Base-by-base conservation (phyloP, 2,329 filamentous ascomycete genomes). In the Tolypocladium amazonense region DNA sequence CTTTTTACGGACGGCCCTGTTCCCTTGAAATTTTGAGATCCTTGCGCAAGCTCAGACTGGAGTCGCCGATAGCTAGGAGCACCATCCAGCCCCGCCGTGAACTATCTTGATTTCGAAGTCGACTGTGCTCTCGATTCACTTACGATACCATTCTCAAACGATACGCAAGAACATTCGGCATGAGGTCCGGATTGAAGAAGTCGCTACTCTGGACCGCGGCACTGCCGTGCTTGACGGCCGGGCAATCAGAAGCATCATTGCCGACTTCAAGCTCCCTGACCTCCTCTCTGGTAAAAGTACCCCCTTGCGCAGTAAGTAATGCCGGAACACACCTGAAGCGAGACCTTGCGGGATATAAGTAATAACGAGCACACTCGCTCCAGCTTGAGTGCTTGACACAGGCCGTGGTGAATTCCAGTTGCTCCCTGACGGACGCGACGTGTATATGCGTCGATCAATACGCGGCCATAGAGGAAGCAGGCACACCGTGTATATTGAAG, bases 221-320 rank as follows among this genome's bases (percentile, higher is more conserved):
- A 25, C 25, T 50, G 25, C 47, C 47, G 15, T 20, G 25, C 64
- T 86, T 67, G 57, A 20, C 5, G 18, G 23, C 18, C 6, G 47
- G 47, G 15, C 25, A 50, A 15, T 25, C 14, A 30, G 47, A n/a
- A 18, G 11, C 43, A 35, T 38, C 47, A 9, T 15, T 11, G 12
- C 47, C 47, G 25, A 50, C 5, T 20, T 50, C 25, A 6, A 30
- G 47, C 47, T 30, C 47, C 15, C 15, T 50, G 3, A 50, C 47
- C 25, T 30, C 47, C 25, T 8, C 47, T 30, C 30, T 50, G 47
- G 15, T 25, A 11, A 50, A 30, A 30, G 25, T 50, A 25, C 47
- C 47, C 7, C 7, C 47, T 30, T 50, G 47, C 15, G 47, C 47
- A 25, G 47, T 50, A 27, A 50, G 47, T 50, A 11, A 18, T 11